Evolutionary conservation across 257 asterid genomes (phyloP).

Genomic region (Nemophila menziesii): DNA sequence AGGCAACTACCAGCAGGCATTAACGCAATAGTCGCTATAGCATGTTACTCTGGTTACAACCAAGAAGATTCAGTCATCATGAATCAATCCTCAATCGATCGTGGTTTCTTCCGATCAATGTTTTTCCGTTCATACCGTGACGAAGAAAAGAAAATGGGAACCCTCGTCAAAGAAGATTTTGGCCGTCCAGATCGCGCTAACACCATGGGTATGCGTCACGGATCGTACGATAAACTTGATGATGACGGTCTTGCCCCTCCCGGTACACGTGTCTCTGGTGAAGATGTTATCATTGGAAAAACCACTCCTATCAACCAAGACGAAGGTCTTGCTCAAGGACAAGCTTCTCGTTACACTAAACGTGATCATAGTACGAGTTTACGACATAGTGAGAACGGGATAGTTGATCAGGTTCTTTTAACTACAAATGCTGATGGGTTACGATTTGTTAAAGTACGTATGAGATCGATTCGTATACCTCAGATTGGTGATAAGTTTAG

Average conservation of each 20-base stretch:
- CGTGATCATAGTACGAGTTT: conserved; percentile 93
- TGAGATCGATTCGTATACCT: conserved; percentile 86
- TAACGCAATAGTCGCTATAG: conserved; percentile 79
- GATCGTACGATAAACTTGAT: conserved; percentile 91
- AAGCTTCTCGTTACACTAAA: conserved; percentile 75
- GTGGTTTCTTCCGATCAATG: conserved; percentile 88
- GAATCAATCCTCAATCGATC: conserved; percentile 95
- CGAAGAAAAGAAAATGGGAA: conserved; percentile 98
- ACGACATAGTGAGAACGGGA: conserved; percentile 93
- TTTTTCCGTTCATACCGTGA: conserved; percentile 94
- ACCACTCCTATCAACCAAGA: conserved; percentile 83
- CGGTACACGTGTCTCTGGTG: conserved; percentile 90
- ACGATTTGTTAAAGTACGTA: conserved; percentile 89
- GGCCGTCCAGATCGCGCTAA: conserved; percentile 90
- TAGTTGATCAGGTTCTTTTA: conserved; percentile 86
- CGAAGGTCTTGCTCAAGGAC: conserved; percentile 89
- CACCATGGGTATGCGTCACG: conserved; percentile 99
- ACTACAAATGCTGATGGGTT: conserved; percentile 95
- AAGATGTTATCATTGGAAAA: conserved; percentile 94
- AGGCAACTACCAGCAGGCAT: conserved; percentile 98
- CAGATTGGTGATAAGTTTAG: conserved; percentile 98
- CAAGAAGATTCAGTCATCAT: conserved; percentile 97
- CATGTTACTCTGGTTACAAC: conserved; percentile 93
- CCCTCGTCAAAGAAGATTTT: conserved; percentile 92
- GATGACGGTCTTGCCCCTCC: conserved; percentile 99